A percentile compares a stretch with the other conserved stretches of the same genome.
Evolutionary conservation across 192 early-diverging fungal genomes (phyloP).

Genomic region (Mortierella hygrophila): DNA sequence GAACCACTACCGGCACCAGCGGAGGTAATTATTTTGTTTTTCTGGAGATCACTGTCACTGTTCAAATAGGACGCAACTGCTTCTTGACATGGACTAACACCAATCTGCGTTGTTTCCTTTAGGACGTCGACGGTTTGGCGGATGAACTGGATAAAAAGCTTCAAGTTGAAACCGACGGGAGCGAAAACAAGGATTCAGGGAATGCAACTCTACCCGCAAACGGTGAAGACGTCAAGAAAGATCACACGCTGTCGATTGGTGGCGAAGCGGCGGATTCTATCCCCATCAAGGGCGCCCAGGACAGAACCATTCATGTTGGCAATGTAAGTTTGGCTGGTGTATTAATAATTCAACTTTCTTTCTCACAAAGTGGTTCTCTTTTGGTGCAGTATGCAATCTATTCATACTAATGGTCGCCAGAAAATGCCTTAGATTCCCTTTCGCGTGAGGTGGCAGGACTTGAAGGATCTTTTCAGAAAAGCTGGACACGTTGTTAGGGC

Average conservation of each 20-base stretch:
- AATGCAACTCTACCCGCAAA: background rate
- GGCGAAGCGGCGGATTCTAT: background rate
- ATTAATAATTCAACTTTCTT: background rate
- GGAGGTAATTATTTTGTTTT: background rate
- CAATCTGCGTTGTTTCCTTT: background rate
- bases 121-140: background rate
- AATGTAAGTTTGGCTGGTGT: conserved; percentile 64
- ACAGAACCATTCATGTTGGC: conserved; percentile 74
- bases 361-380: background rate
- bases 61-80: background rate
- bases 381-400: background rate
- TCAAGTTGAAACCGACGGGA: background rate
- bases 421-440: conserved; percentile 70
- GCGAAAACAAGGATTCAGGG: background rate
- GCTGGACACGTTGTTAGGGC: conserved; percentile 76
- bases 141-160: conserved; percentile 4
- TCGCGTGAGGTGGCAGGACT: conserved; percentile 80
- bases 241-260: background rate
- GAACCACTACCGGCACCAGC: background rate
- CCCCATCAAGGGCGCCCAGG: background rate
- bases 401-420: background rate
- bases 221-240: background rate
- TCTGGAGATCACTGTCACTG: background rate
- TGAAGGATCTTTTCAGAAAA: conserved; percentile 77
- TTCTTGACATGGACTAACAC: background rate